Conservation (phyloP, 306 rosid genomes). For the Glycine latifolia region DNA sequence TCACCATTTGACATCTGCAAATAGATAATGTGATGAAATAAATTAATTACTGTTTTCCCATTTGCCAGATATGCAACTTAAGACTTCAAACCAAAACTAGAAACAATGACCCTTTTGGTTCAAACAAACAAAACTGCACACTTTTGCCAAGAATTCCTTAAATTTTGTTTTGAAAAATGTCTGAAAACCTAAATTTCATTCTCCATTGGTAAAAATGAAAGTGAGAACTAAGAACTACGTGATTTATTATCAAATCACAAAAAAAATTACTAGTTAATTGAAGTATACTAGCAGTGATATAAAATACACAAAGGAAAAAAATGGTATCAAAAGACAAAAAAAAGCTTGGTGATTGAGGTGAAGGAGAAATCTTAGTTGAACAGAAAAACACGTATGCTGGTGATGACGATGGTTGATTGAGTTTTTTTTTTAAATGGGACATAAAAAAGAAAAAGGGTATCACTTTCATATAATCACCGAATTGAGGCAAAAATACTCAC, state of each 20-base stretch:
- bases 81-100: background rate
- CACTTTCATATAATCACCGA: background rate
- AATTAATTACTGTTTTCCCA: background rate
- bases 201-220: slow-evolving; percentile 7
- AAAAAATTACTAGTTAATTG: background rate
- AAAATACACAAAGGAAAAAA: background rate
- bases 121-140: slow-evolving; percentile 7
- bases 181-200: background rate
- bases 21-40: slow-evolving; percentile 15
- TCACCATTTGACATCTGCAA: slow-evolving; percentile 96
- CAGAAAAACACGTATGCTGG: background rate
- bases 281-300: background rate
- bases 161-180: background rate
- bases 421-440: background rate
- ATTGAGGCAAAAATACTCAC: slow-evolving; percentile 59
- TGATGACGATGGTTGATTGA: slow-evolving; percentile 10
- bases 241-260: background rate
- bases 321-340: background rate
- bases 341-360: background rate
- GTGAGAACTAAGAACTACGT: slow-evolving; percentile 1
- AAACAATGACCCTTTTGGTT: slow-evolving; percentile 25
- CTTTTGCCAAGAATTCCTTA: background rate
- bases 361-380: background rate
- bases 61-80: background rate
- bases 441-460: background rate